A percentile compares a stretch with the other conserved stretches of the same genome.
Evolutionary conservation across 179 eudicot genomes (phyloP).

Genomic region (Silene coronaria): DNA sequence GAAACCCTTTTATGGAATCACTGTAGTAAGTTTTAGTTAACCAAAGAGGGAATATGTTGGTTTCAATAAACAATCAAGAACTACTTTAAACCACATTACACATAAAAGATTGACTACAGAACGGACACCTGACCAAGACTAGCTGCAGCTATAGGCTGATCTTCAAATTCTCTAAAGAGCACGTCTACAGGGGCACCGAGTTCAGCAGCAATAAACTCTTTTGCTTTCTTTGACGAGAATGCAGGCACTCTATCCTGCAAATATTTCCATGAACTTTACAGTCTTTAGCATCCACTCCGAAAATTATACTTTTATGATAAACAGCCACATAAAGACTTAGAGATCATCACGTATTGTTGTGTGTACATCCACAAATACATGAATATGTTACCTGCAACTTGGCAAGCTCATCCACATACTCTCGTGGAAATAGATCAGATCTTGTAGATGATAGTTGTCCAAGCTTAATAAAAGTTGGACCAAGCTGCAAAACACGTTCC

Average conservation of each 20-base stretch:
- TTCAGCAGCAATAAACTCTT: slow-evolving; percentile 59
- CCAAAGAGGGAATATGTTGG: background rate
- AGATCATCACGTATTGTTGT: background rate
- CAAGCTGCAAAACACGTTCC: slow-evolving; percentile 88
- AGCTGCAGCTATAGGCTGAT: slow-evolving; percentile 93
- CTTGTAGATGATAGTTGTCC: slow-evolving; percentile 94
- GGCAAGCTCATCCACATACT: slow-evolving; percentile 91
- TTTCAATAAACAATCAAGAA: background rate
- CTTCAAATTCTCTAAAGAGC: slow-evolving; percentile 84
- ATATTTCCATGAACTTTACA: slow-evolving; percentile 18
- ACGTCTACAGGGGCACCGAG: slow-evolving; percentile 83
- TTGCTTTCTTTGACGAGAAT: slow-evolving; percentile 76
- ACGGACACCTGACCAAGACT: slow-evolving; percentile 97
- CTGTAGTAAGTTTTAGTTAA: background rate
- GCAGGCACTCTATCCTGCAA: slow-evolving; percentile 96
- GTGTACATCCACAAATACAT: background rate
- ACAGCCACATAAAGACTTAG: background rate
- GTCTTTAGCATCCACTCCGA: background rate
- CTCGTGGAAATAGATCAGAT: slow-evolving; percentile 90
- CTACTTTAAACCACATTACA: background rate
- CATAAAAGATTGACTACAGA: slow-evolving; percentile 10
- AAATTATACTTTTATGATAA: background rate
- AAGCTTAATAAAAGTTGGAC: slow-evolving; percentile 91
- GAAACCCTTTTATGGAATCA: background rate
- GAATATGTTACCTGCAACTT: slow-evolving; percentile 71